These are phyloP conservation scores for Cladobotryum protrusum DNA, from an alignment of 2,329 filamentous ascomycete species.

Conservation along the genomic window DNA sequence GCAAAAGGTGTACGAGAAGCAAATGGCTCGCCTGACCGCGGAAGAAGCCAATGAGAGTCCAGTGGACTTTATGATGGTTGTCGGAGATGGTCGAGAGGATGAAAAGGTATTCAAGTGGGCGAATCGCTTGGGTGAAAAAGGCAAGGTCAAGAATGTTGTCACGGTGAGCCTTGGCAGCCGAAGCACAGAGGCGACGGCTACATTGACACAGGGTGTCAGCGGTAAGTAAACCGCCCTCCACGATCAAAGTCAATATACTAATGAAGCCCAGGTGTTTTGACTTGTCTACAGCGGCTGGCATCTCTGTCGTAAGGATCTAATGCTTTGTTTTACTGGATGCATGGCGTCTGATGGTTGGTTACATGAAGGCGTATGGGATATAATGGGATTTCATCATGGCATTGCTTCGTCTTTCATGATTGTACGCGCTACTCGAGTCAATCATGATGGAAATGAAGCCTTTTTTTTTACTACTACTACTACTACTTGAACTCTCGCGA, in stretches of 20 bases:
- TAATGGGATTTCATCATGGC: slow-evolving; percentile 3
- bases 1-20: slow-evolving; percentile 60
- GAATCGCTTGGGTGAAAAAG: slow-evolving; percentile 60
- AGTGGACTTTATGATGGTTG: slow-evolving; percentile 81
- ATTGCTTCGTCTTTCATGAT: background rate
- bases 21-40: slow-evolving; percentile 34
- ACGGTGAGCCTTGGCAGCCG: slow-evolving; percentile 82
- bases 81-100: slow-evolving; percentile 87
- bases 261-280: slow-evolving; percentile 31
- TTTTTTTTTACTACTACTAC: background rate
- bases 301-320: slow-evolving; percentile 17
- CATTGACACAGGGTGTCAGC: slow-evolving; percentile 84
- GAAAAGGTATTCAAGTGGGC: slow-evolving; percentile 95
- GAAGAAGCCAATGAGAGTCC: slow-evolving; percentile 29
- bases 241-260: background rate
- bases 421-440: background rate
- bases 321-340: background rate
- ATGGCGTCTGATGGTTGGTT: slow-evolving; percentile 9
- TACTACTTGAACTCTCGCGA: background rate
- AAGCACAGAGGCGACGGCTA: slow-evolving; percentile 81
- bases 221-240: slow-evolving; percentile 47
- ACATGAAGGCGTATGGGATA: slow-evolving; percentile 7
- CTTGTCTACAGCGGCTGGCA: slow-evolving; percentile 38
- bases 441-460: background rate
- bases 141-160: slow-evolving; percentile 60